A percentile compares a stretch with the other conserved stretches of the same genome.
phyloP scores from a whole-genome alignment of 306 rosid genomes.

The Rosa rugosa region DNA sequence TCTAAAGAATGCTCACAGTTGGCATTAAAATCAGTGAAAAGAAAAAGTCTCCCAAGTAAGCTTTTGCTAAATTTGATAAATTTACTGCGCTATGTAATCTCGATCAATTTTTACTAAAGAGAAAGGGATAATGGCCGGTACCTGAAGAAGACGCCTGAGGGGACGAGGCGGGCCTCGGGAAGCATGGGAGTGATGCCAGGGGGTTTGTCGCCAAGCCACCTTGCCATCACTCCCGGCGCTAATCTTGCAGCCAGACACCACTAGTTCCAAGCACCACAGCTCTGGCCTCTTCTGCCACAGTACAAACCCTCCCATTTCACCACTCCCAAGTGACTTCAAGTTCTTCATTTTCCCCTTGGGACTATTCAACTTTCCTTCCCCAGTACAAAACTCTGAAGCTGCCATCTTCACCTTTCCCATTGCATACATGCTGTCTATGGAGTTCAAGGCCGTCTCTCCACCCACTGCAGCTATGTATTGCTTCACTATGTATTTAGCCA shows the following conservation, averaged over 20 bases:
- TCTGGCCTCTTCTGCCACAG: conserved; percentile 89
- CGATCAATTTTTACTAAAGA: neutral
- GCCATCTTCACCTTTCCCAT: conserved; percentile 92
- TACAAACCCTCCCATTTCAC: conserved; percentile 91
- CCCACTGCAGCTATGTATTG: conserved; percentile 91
- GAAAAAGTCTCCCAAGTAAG: neutral
- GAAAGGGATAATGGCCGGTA: neutral
- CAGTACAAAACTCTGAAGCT: conserved; percentile 60
- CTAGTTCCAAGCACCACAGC: conserved; percentile 84
- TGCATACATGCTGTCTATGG: conserved; percentile 84
- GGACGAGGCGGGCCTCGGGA: conserved; percentile 96
- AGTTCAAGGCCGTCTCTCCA: conserved; percentile 68
- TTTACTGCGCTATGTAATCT: neutral
- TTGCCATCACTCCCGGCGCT: conserved; percentile 95
- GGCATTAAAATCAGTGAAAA: neutral
- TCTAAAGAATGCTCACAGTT: neutral
- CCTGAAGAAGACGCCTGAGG: conserved; percentile 85
- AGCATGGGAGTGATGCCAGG: conserved; percentile 98
- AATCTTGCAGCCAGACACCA: conserved; percentile 77
- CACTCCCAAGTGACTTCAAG: conserved; percentile 34
- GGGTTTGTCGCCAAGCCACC: conserved; percentile 95
- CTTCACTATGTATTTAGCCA: conserved; percentile 88
- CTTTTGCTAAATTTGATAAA: neutral
- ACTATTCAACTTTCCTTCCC: conserved; percentile 47
- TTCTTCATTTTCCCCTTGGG: conserved; percentile 54